A percentile compares a stretch with the other conserved stretches of the same genome.
Evolutionary conservation across 805 yeast species (phyloP).

Genomic region (Hermanozyma aechmeae): DNA sequence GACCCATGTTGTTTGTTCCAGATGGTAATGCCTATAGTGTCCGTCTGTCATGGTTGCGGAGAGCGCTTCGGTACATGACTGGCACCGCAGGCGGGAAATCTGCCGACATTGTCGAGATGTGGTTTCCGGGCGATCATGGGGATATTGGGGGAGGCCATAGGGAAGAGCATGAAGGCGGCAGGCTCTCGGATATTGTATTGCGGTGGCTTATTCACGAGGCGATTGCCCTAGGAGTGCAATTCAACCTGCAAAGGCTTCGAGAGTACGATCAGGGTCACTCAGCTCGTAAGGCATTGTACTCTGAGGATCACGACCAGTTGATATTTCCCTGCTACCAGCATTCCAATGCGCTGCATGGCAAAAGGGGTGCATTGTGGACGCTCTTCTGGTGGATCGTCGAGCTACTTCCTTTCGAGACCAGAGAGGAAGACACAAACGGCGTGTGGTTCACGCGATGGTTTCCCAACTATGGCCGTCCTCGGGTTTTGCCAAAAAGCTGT

Average conservation of each 20-base stretch:
- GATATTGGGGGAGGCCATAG: conserved; percentile 67
- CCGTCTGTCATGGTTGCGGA: conserved; percentile 2
- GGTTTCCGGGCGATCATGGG: conserved; percentile 65
- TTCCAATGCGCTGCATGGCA: too few relatives aligned
- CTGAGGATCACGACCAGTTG: too few relatives aligned
- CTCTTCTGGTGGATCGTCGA: conserved; percentile 58
- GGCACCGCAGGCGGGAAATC: conserved; percentile 3
- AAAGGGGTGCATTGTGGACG: too few relatives aligned
- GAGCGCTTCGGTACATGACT: conserved; percentile 1
- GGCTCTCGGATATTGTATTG: conserved; percentile 41
- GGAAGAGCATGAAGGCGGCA: conserved; percentile 33
- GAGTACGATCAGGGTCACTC: conserved; percentile 20
- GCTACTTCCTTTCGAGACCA: conserved; percentile 47
- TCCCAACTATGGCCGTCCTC: conserved; percentile 49
- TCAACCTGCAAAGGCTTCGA: conserved; percentile 30
- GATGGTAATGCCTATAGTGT: conserved; percentile 4
- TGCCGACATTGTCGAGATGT: conserved; percentile 38
- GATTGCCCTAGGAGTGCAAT: conserved; percentile 38
- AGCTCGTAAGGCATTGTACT: too few relatives aligned
- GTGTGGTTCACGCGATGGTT: conserved; percentile 40
- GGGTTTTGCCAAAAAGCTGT: conserved; percentile 40
- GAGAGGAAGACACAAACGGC: conserved; percentile 37
- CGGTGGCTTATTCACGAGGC: conserved; percentile 58
- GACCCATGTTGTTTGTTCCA: conserved; percentile 45
- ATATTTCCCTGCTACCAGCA: too few relatives aligned